Evolutionary conservation across 179 eudicot species (phyloP).

Genomic region (Silene noctiflora): DNA sequence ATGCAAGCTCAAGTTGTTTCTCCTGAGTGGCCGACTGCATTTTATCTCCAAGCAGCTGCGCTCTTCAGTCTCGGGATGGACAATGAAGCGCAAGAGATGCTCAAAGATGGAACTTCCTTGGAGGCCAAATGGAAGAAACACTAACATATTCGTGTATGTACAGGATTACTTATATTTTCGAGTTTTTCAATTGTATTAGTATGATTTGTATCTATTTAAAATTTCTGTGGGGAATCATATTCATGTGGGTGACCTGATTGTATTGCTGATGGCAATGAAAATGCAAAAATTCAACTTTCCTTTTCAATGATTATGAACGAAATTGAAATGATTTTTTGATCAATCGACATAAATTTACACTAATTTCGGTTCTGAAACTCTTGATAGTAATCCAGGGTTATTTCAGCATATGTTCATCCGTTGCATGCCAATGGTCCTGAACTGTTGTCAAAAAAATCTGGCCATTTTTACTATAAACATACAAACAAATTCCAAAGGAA

Average conservation of each 20-base stretch:
- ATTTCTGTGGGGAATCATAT: constrained; percentile 26
- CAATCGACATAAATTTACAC: too few species aligned
- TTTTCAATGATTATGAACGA: too few species aligned
- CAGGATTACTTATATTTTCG: constrained; percentile 24
- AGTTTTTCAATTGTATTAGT: constrained; percentile 28
- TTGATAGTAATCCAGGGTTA: too few species aligned
- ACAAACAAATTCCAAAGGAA: too few species aligned
- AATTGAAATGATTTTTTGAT: too few species aligned
- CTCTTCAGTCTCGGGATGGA: constrained; percentile 86
- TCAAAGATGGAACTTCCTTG: constrained; percentile 70
- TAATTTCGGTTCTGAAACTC: too few species aligned
- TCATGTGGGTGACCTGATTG: constrained; percentile 21
- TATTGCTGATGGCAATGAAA: neutral
- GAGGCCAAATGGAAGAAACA: constrained; percentile 59
- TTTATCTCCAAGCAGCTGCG: constrained; percentile 80
- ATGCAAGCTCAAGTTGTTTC: constrained; percentile 80
- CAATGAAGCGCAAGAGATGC: constrained; percentile 67
- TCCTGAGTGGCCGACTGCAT: constrained; percentile 82
- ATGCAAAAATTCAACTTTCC: too few species aligned
- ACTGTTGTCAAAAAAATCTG: too few species aligned
- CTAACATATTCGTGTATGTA: constrained; percentile 51
- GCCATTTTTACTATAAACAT: too few species aligned
- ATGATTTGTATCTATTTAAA: constrained; percentile 18
- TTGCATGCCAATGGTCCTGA: too few species aligned
- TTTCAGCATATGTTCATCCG: too few species aligned